These are phyloP conservation scores for Fagopyrum tataricum DNA, from an alignment of 148 eudicot genomes.

Conservation along the genomic window DNA sequence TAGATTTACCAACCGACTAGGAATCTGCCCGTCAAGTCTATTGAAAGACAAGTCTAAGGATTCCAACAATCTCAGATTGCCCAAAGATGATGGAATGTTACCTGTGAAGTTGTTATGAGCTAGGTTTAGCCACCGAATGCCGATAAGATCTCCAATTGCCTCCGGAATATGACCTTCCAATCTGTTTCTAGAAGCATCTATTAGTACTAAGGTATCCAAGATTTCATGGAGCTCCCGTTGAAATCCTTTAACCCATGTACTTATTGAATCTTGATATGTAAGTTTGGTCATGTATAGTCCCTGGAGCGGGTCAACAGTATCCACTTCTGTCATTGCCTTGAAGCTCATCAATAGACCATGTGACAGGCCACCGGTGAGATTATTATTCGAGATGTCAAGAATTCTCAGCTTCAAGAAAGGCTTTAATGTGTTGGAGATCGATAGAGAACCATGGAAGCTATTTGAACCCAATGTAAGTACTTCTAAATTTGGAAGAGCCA, in stretches of 20 bases:
- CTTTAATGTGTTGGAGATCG: neutral
- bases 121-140: slow-evolving; percentile 18
- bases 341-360: slow-evolving; percentile 1
- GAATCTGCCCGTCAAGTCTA: slow-evolving; percentile 18
- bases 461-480: slow-evolving; percentile 8
- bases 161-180: slow-evolving; percentile 24
- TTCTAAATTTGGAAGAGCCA: slow-evolving; percentile 2
- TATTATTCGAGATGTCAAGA: slow-evolving; percentile 20
- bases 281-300: neutral
- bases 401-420: slow-evolving; percentile 15
- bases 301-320: neutral
- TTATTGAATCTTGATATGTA: neutral
- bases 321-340: slow-evolving; percentile 12
- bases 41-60: slow-evolving; percentile 26
- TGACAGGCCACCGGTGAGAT: slow-evolving; percentile 16
- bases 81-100: slow-evolving; percentile 18
- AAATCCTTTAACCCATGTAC: neutral
- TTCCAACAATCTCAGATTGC: slow-evolving; percentile 15
- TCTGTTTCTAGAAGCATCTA: slow-evolving; percentile 24
- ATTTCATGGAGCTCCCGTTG: neutral
- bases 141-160: slow-evolving; percentile 12
- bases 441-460: neutral
- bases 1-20: slow-evolving; percentile 10
- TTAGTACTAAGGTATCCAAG: neutral
- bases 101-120: slow-evolving; percentile 22